Evolutionary conservation across 805 yeast genomes (phyloP), one percentile per base, ranked within the genome.

Genomic region (Myxozyma vanderwaltii): DNA sequence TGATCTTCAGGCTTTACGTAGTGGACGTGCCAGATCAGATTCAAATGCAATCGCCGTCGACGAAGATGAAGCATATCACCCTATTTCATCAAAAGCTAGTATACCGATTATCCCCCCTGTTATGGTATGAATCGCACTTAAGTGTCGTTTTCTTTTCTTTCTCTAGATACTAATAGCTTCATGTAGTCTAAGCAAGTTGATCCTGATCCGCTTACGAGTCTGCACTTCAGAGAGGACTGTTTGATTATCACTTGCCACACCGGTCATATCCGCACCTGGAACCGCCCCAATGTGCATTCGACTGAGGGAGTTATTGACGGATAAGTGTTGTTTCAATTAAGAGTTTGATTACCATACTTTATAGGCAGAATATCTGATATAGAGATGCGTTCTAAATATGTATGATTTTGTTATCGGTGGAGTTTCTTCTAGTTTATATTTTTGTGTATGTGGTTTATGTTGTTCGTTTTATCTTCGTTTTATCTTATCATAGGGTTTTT

Each of bases 261-360:
- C 15, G 68, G 68, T n/a, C 63, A 64, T 39, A 62, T 63, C 39
- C 47, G 63, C n/a, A 63, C 65, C 2, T 63, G 66, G 66, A 63
- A 62, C 36, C 41, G 66, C n/a, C 66, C 66, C 21, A 35, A 31
- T 17, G 58, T 62, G n/a, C 51, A 41, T 26, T 48, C 57, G 31
- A 44, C 29, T 12, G 58, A 51, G 6, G 63, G 63, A 8, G 54
- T 40, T 39, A 46, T 40, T 17, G 29, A 40, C 13, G n/a, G n/a
- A n/a, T n/a, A n/a, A n/a, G n/a, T n/a, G n/a, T n/a, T n/a, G n/a
- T n/a, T n/a, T n/a, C n/a, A 38, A 50, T 38, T 40, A 35, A 35
- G 33, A 29, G 33, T 29, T 29, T 7, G 33, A 29, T 7, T 29
- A 10, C 10, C 33, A 29, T 10, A n/a, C n/a, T n/a, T n/a, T n/a